These are phyloP conservation scores for Cucumis sativus DNA, from an alignment of 306 rosid genomes.

Conservation along the genomic window DNA sequence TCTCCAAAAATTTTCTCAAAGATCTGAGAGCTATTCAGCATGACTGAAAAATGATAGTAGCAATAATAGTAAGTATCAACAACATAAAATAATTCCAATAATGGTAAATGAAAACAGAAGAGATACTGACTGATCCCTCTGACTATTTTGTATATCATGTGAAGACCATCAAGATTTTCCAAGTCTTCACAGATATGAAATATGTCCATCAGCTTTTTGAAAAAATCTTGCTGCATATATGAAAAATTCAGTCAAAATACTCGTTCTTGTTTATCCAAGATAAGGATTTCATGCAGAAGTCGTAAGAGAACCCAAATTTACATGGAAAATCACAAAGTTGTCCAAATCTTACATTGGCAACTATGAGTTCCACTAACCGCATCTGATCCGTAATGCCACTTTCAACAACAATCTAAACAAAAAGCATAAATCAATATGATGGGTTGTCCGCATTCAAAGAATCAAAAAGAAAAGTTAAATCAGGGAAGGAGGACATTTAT, in stretches of 20 bases:
- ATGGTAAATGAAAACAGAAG: neutral
- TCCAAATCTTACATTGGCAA: slow-evolving; percentile 65
- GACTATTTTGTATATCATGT: slow-evolving; percentile 83
- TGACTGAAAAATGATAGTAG: slow-evolving; percentile 32
- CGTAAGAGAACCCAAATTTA: neutral
- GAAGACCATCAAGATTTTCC: slow-evolving; percentile 77
- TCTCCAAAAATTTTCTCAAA: slow-evolving; percentile 82
- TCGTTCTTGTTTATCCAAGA: neutral
- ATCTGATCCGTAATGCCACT: slow-evolving; percentile 84
- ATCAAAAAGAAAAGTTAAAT: neutral
- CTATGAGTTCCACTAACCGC: slow-evolving; percentile 67
- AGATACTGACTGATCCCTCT: slow-evolving; percentile 75
- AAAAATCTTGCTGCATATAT: slow-evolving; percentile 67
- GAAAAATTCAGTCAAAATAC: neutral
- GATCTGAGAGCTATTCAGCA: slow-evolving; percentile 68
- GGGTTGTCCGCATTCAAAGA: neutral
- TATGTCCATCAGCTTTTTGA: slow-evolving; percentile 63
- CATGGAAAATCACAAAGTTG: slow-evolving; percentile 3
- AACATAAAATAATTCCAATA: neutral
- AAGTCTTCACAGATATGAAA: slow-evolving; percentile 69
- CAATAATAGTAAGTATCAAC: neutral
- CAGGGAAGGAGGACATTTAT: neutral
- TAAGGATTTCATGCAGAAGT: neutral
- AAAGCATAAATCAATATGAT: slow-evolving; percentile 9
- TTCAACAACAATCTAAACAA: slow-evolving; percentile 69